A percentile compares a stretch with the other conserved stretches of the same genome.
These are phyloP conservation scores for Candida yuanshanica DNA, from an alignment of 805 yeast species.

Conservation along the genomic window DNA sequence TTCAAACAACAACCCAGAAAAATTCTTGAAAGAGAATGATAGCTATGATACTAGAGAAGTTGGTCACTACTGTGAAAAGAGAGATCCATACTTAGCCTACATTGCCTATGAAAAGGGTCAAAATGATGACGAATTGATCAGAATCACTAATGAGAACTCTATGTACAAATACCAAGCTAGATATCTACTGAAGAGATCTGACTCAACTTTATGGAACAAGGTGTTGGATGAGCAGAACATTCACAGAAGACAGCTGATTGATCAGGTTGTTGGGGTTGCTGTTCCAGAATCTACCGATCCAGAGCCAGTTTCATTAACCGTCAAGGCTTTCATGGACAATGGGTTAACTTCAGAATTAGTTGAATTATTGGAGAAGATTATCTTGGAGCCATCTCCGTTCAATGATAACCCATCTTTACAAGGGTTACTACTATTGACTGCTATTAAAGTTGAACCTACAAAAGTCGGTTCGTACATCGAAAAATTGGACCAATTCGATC, in stretches of 20 bases:
- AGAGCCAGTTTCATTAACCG: slow-evolving; percentile 89
- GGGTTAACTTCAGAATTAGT: slow-evolving; percentile 89
- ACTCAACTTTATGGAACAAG: slow-evolving; percentile 70
- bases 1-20: slow-evolving; percentile 95
- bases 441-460: slow-evolving; percentile 89
- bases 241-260: slow-evolving; percentile 88
- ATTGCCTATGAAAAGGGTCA: slow-evolving; percentile 95
- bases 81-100: slow-evolving; percentile 97
- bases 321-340: slow-evolving; percentile 93
- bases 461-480: slow-evolving; percentile 82
- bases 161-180: slow-evolving; percentile 99
- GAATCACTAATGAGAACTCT: slow-evolving; percentile 91
- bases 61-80: slow-evolving; percentile 97
- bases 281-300: slow-evolving; percentile 92
- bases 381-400: slow-evolving; percentile 95
- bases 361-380: slow-evolving; percentile 91
- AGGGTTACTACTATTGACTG: slow-evolving; percentile 88
- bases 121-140: slow-evolving; percentile 83
- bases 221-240: slow-evolving; percentile 72
- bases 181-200: slow-evolving; percentile 85
- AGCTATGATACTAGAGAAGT: slow-evolving; percentile 90
- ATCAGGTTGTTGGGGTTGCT: slow-evolving; percentile 92
- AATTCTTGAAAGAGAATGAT: slow-evolving; percentile 86
- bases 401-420: slow-evolving; percentile 92
- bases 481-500: slow-evolving; percentile 85